Evolutionary conservation across 2,329 filamentous ascomycete genomes (phyloP).

Genomic region (Aspergillus bombycis): DNA sequence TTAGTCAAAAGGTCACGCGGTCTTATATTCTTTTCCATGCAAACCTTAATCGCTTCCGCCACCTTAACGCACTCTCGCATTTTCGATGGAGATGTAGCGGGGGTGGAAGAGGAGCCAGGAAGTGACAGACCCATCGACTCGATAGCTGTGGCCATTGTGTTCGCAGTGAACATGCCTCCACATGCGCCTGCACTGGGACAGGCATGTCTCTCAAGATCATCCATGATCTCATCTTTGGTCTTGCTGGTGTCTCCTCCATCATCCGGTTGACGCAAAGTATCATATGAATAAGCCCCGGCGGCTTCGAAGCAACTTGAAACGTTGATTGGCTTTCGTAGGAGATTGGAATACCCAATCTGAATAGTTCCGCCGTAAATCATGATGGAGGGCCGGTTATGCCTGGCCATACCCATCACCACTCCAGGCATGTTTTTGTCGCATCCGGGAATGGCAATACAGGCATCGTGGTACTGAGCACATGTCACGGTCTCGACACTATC

Average conservation of each 20-base stretch:
- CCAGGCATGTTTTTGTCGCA: constrained; percentile 99
- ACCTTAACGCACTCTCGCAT: constrained; percentile 82
- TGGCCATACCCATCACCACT: constrained; percentile 83
- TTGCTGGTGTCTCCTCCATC: constrained; percentile 66
- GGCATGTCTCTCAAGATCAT: constrained; percentile 78
- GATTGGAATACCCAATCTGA: constrained; percentile 77
- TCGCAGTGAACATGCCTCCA: constrained; percentile 92
- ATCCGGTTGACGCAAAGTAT: constrained; percentile 70
- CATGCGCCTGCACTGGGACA: constrained; percentile 81
- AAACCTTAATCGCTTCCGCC: constrained; percentile 74
- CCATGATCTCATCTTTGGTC: constrained; percentile 75
- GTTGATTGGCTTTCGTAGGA: constrained; percentile 80
- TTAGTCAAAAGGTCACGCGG: constrained; percentile 80
- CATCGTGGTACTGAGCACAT: constrained; percentile 88
- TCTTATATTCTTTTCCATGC: constrained; percentile 81
- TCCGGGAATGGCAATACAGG: constrained; percentile 88
- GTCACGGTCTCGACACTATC: constrained; percentile 94
- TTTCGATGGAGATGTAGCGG: constrained; percentile 79
- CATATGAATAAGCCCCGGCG: constrained; percentile 78
- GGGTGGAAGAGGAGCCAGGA: constrained; percentile 81
- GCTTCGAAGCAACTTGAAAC: constrained; percentile 89
- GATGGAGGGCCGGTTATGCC: constrained; percentile 87
- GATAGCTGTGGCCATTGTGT: constrained; percentile 89
- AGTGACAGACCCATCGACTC: constrained; percentile 85
- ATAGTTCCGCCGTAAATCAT: constrained; percentile 97